phyloP scores from a whole-genome alignment of 306 rosid genomes.

The Vigna hirtella region DNA sequence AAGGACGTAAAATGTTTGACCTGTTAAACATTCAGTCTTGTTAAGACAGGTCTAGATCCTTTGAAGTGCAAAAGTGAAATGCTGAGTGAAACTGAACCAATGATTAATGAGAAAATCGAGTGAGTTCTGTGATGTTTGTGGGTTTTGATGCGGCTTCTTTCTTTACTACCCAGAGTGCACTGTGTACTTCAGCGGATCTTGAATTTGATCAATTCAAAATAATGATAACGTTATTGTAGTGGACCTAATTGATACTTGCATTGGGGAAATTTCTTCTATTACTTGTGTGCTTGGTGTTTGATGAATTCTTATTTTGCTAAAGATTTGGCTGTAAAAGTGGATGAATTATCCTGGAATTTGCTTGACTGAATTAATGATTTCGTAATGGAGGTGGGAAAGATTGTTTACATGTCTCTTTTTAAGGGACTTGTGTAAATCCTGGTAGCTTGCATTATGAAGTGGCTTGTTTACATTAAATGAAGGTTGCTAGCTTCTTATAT shows the following conservation, averaged over 20 bases:
- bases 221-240: background rate
- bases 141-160: background rate
- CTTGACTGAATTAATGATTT: slow-evolving; percentile 29
- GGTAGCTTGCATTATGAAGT: slow-evolving; percentile 38
- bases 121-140: slow-evolving; percentile 2
- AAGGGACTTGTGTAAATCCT: slow-evolving; percentile 6
- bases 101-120: background rate
- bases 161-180: background rate
- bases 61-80: background rate
- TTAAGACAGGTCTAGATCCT: slow-evolving; percentile 26
- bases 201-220: background rate
- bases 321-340: background rate
- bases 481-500: slow-evolving; percentile 1
- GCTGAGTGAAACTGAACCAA: background rate
- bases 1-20: slow-evolving; percentile 23
- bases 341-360: slow-evolving; percentile 17
- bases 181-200: slow-evolving; percentile 10
- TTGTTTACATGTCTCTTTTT: slow-evolving; percentile 17
- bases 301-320: background rate
- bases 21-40: slow-evolving; percentile 28
- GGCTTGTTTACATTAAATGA: slow-evolving; percentile 9
- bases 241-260: background rate
- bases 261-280: background rate
- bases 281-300: background rate
- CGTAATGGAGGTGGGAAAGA: background rate